Percentiles rank a stretch among this genome's conserved stretches.
These are phyloP conservation scores for Didymella keratinophila DNA, from an alignment of 2,329 filamentous ascomycete species.

Conservation along the genomic window DNA sequence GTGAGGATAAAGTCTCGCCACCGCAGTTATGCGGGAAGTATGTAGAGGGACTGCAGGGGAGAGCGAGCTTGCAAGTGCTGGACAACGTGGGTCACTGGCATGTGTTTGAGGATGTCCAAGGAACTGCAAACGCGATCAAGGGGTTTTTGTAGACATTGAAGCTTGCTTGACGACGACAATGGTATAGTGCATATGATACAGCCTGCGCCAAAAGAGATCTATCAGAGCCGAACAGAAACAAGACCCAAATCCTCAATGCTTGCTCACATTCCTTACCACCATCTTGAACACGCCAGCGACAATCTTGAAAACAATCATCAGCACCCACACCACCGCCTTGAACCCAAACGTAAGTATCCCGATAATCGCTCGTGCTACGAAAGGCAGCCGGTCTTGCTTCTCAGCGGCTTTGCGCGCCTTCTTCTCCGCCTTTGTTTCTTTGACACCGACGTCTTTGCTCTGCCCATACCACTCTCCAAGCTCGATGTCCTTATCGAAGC, in stretches of 20 bases:
- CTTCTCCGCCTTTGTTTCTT: slow-evolving; percentile 30
- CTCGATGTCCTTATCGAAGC: slow-evolving; percentile 50
- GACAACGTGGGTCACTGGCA: neutral
- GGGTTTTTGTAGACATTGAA: neutral
- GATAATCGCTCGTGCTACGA: slow-evolving; percentile 51
- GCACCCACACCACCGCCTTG: slow-evolving; percentile 53
- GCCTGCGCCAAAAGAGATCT: too few relatives aligned
- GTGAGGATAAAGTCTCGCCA: neutral
- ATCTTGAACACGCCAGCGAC: slow-evolving; percentile 51
- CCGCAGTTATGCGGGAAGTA: neutral
- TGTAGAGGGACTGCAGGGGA: neutral
- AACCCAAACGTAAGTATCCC: slow-evolving; percentile 52
- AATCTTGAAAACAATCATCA: slow-evolving; percentile 53
- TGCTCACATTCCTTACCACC: slow-evolving; percentile 32
- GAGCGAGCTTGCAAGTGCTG: neutral
- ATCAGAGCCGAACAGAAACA: too few relatives aligned
- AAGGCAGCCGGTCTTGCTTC: slow-evolving; percentile 49
- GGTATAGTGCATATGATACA: too few relatives aligned
- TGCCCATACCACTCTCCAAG: slow-evolving; percentile 50
- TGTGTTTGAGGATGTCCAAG: neutral
- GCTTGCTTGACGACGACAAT: neutral
- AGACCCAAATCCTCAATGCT: too few relatives aligned
- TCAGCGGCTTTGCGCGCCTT: slow-evolving; percentile 42
- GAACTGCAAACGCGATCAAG: neutral
- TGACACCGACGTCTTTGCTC: slow-evolving; percentile 14